Base-by-base conservation (phyloP, 208 protist species). In the Crithidia thermophila region DNA sequence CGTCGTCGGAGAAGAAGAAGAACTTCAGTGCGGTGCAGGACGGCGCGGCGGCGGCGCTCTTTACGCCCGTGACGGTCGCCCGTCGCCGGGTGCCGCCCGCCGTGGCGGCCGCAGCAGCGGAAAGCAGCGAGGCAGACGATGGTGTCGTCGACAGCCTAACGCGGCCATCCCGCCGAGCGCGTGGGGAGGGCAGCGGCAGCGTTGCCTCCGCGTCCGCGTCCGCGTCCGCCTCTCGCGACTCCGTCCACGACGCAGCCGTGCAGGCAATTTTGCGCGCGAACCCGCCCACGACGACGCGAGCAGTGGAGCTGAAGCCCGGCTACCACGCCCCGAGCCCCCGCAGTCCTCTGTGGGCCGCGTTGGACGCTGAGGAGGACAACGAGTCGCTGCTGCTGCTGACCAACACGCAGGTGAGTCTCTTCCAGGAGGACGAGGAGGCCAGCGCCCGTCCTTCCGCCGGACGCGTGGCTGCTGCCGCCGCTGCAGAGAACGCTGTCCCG, bases 201-300 rank as follows among this genome's bases (percentile, higher is more conserved):
- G 49, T n/a, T 5, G 21, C 23, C 20, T 14, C 30, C 23, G 58
- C 63, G 36, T 51, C 63, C 10, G n/a, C 67, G 18, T 23, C 49
- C 23, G 43, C 68, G 13, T 67, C 61, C 30, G 61, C 27, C 8
- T 69, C 69, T n/a, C 69, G 69, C 33, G 43, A 28, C n/a, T 75
- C 69, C 21, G 33, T 55, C 23, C 69, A 75, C 30, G 69, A 75
- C 55, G 61, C 52, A 16, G 66, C 75, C 0, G 75, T 85, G 63
- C 66, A 62, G 6, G 75, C 79, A 2, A 81, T 85, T 20, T 34
- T 79, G 47, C 59, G 56, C 25, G 59, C 67, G 27, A 77, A 87
- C 27, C 86, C 86, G 11, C 72, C 82, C 45, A 92, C 82, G n/a
- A 75, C 75, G 16, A 87, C 86, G n/a, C 86, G 86, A 10, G 58